Conservation (phyloP, 306 rosid genomes). For the Morella rubra region DNA sequence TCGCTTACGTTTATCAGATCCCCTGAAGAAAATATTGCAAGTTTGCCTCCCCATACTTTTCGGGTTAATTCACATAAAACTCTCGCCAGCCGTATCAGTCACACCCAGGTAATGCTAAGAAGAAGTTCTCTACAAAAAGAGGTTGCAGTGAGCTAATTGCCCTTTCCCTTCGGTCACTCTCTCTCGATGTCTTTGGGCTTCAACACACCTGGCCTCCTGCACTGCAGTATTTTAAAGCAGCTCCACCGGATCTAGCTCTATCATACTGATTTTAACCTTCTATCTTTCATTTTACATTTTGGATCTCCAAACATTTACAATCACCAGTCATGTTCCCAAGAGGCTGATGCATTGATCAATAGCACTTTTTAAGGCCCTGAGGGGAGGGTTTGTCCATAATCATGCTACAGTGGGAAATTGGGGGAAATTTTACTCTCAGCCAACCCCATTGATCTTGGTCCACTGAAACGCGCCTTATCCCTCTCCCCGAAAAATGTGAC, state of each 20-base stretch:
- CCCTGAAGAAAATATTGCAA: background rate
- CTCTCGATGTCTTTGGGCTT: background rate
- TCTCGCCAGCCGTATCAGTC: background rate
- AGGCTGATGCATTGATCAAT: background rate
- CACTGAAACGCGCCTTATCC: background rate
- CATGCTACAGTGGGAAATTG: background rate
- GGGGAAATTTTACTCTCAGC: background rate
- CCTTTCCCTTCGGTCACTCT: background rate
- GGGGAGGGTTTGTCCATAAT: conserved; percentile 1
- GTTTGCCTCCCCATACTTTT: background rate
- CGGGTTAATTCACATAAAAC: background rate
- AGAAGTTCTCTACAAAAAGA: background rate
- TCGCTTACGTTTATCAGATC: background rate
- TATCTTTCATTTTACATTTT: background rate
- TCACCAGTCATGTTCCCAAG: background rate
- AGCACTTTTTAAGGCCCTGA: background rate
- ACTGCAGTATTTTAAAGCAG: background rate
- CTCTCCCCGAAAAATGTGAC: background rate
- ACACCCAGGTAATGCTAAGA: background rate
- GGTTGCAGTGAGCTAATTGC: background rate
- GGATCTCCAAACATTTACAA: conserved; percentile 3
- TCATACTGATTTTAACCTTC: background rate
- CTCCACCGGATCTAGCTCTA: background rate
- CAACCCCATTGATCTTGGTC: conserved; percentile 10
- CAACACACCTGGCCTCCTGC: background rate